phyloP scores from a whole-genome alignment of 441 rosid species.

The Theobroma grandiflorum region DNA sequence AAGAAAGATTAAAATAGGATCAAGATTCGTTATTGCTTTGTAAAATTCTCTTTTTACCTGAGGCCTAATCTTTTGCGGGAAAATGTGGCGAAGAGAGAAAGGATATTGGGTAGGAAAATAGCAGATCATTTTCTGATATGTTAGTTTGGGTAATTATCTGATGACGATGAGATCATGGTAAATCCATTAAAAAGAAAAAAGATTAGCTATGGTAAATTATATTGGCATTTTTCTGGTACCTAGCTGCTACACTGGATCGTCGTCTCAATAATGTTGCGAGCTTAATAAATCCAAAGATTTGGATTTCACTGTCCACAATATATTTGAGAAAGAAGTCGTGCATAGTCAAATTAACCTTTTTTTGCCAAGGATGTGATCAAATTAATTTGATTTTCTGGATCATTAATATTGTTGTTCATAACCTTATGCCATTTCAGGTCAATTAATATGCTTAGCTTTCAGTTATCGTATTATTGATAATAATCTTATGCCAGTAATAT shows the following conservation, averaged over 20 bases:
- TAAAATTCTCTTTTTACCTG: not conserved
- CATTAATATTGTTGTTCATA: not conserved
- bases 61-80: conserved; percentile 7
- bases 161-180: not conserved
- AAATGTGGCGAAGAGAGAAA: not conserved
- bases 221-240: not conserved
- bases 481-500: not conserved
- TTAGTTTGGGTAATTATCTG: not conserved
- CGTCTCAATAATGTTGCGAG: not conserved
- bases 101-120: conserved; percentile 25
- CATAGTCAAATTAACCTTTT: not conserved
- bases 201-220: not conserved
- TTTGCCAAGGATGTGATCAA: not conserved
- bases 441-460: not conserved
- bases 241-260: not conserved
- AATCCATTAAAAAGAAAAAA: not conserved
- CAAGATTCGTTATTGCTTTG: conserved; percentile 5
- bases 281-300: not conserved
- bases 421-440: not conserved
- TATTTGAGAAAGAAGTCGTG: not conserved
- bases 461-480: not conserved
- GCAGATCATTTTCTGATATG: not conserved
- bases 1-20: not conserved
- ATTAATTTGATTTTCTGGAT: not conserved
- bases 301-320: not conserved